Evolutionary conservation across 2,329 filamentous ascomycete species (phyloP).

Genomic region (Nothomitra cinnamomea): DNA sequence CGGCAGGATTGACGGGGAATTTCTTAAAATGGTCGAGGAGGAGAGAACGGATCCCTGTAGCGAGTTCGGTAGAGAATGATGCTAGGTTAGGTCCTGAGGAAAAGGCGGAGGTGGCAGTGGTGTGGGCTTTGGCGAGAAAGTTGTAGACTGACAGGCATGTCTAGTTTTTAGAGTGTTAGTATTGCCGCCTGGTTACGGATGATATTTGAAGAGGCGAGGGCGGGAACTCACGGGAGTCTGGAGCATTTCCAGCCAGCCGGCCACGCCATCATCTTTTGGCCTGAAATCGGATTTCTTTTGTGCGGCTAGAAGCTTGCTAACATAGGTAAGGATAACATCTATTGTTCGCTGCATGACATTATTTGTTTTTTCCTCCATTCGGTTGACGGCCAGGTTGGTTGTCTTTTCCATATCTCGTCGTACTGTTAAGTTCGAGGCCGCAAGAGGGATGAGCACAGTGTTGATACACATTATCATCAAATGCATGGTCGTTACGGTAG

Average conservation of each 20-base stretch:
- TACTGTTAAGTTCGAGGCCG: conserved; percentile 77
- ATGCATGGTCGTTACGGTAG: conserved; percentile 75
- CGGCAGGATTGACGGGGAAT: conserved; percentile 82
- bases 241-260: conserved; percentile 48
- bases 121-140: conserved; percentile 56
- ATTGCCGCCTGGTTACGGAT: neutral
- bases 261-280: conserved; percentile 60
- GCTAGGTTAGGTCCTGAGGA: conserved; percentile 65
- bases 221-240: conserved; percentile 46
- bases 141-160: conserved; percentile 69
- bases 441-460: conserved; percentile 77
- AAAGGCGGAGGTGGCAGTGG: conserved; percentile 47
- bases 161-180: conserved; percentile 12
- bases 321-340: conserved; percentile 61
- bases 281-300: conserved; percentile 86
- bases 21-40: conserved; percentile 89
- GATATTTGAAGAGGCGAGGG: neutral
- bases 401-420: conserved; percentile 79
- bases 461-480: conserved; percentile 86
- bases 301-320: conserved; percentile 49
- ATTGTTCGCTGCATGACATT: conserved; percentile 51
- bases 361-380: conserved; percentile 73
- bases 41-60: conserved; percentile 56
- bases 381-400: conserved; percentile 52
- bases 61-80: conserved; percentile 69